phyloP scores from a whole-genome alignment of 2,329 filamentous ascomycete species.

The Trichophyton equinum region DNA sequence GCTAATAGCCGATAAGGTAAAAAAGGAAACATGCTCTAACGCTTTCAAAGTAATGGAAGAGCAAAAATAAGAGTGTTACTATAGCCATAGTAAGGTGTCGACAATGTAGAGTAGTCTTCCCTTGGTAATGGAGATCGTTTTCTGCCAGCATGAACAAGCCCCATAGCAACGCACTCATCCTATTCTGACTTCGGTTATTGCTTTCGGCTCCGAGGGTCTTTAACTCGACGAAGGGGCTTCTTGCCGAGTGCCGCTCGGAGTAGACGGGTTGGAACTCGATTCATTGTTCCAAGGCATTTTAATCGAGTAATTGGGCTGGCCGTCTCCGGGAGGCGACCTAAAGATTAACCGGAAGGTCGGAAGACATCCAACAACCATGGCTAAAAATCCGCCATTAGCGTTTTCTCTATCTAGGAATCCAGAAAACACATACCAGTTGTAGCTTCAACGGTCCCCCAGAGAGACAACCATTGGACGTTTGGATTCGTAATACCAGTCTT shows the following conservation, averaged over 20 bases:
- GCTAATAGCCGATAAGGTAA: not conserved
- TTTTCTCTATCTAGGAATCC: not conserved
- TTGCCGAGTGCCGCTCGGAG: not conserved
- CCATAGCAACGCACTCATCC: constrained; percentile 2
- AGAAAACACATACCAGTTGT: constrained; percentile 5
- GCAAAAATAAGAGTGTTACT: not conserved
- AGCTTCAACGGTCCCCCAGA: constrained; percentile 7
- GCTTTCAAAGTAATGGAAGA: not conserved
- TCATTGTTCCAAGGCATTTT: not conserved
- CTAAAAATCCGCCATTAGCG: not conserved
- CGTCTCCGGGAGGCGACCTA: not conserved
- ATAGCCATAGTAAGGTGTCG: not conserved
- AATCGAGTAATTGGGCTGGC: not conserved
- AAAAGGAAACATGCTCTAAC: not conserved
- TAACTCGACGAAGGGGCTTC: not conserved
- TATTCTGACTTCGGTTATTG: not conserved
- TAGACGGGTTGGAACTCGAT: not conserved
- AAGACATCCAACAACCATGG: constrained; percentile 8
- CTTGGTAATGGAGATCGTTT: not conserved
- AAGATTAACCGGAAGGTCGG: constrained; percentile 8
- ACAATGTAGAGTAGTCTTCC: not conserved
- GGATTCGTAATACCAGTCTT: constrained; percentile 7
- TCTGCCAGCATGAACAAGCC: constrained; percentile 1
- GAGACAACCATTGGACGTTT: constrained; percentile 7
- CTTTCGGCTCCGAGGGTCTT: not conserved